Evolutionary conservation across 2,329 filamentous ascomycete species (phyloP).

Genomic region (Cephalotrichum gorgonifer): DNA sequence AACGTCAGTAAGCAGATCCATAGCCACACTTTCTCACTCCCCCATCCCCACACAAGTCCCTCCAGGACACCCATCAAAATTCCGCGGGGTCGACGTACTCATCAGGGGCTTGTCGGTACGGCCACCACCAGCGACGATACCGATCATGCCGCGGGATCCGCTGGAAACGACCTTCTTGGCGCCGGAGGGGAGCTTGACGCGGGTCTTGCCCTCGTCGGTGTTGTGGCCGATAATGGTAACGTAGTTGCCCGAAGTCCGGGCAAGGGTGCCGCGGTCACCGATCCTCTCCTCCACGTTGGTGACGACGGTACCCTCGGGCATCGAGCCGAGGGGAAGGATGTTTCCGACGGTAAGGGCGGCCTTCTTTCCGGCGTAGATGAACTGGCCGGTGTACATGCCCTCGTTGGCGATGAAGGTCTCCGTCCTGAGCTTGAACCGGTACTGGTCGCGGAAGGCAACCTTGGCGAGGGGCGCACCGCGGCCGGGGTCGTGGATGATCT

Average conservation of each 20-base stretch:
- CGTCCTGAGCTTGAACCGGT: conserved; percentile 93
- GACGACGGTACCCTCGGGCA: conserved; percentile 98
- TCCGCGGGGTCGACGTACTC: conserved; percentile 46
- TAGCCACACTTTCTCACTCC: background rate
- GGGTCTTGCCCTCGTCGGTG: conserved; percentile 98
- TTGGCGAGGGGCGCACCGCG: conserved; percentile 96
- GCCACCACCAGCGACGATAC: conserved; percentile 98
- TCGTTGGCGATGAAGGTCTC: conserved; percentile 99
- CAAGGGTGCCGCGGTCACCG: conserved; percentile 92
- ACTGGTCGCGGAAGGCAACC: conserved; percentile 94
- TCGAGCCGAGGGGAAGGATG: conserved; percentile 84
- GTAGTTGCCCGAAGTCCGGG: conserved; percentile 98
- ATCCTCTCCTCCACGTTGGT: conserved; percentile 99
- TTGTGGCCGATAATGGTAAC: conserved; percentile 97
- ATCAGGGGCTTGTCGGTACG: conserved; percentile 99
- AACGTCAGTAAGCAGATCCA: conserved; percentile 25
- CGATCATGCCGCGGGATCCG: conserved; percentile 93
- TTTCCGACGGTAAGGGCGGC: conserved; percentile 94
- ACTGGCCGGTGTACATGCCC: conserved; percentile 99
- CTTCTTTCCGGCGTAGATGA: conserved; percentile 99
- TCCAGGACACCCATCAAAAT: background rate
- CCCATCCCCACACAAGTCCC: background rate
- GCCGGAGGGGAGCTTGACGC: conserved; percentile 97
- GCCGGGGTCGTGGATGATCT: conserved; percentile 98
- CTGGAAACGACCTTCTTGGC: conserved; percentile 98